Conservation (phyloP, 345 rosid species). For the Draba incana region DNA sequence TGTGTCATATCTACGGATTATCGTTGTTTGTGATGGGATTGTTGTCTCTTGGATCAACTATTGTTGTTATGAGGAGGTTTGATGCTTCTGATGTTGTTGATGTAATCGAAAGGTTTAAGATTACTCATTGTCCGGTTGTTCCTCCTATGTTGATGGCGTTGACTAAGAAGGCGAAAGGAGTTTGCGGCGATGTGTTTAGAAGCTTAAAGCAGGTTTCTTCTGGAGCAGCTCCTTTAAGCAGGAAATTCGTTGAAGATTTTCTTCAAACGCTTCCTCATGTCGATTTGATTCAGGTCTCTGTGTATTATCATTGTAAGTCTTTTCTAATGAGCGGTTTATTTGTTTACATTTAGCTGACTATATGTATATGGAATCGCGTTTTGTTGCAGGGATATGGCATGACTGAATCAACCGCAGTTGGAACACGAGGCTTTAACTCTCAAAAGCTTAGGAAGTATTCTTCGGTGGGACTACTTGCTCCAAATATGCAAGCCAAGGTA, state of each 20-base stretch:
- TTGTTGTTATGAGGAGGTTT: conserved; percentile 78
- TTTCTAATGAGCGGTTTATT: background rate
- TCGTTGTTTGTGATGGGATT: conserved; percentile 67
- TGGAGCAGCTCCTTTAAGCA: conserved; percentile 77
- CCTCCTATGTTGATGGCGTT: conserved; percentile 72
- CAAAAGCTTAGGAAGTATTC: conserved; percentile 45
- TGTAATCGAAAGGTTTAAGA: conserved; percentile 53
- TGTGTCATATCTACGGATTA: conserved; percentile 83
- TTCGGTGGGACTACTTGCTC: conserved; percentile 82
- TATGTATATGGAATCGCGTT: background rate
- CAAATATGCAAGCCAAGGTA: conserved; percentile 82
- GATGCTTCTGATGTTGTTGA: conserved; percentile 50
- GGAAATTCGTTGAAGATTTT: conserved; percentile 59
- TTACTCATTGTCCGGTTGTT: conserved; percentile 78
- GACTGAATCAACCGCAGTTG: conserved; percentile 87
- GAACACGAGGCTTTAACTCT: conserved; percentile 75
- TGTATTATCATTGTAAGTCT: background rate
- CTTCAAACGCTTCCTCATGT: conserved; percentile 57
- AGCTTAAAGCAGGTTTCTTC: conserved; percentile 82
- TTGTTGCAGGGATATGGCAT: conserved; percentile 78
- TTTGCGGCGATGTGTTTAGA: conserved; percentile 46
- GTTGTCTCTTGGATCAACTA: conserved; percentile 61
- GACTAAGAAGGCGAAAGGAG: conserved; percentile 47
- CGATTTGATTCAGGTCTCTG: conserved; percentile 77
- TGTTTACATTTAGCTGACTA: background rate